Evolutionary conservation across 345 rosid genomes (phyloP).

Genomic region (Pugionium dolabratum): DNA sequence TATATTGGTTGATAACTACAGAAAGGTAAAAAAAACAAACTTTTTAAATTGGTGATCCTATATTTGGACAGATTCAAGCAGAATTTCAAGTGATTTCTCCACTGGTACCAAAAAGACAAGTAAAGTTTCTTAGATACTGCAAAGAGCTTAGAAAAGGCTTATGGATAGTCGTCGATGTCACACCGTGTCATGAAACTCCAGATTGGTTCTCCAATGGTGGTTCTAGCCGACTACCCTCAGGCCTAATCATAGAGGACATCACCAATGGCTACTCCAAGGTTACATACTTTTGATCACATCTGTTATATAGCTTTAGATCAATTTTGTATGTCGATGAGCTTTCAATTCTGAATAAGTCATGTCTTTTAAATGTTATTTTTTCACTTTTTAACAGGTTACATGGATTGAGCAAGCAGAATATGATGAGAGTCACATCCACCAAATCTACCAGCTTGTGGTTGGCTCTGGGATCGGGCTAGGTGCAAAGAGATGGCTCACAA

Average conservation of each 20-base stretch:
- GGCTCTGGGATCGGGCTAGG: conserved; percentile 53
- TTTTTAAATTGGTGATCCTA: not conserved
- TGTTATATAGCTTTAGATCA: no score
- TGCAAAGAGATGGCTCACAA: conserved; percentile 59
- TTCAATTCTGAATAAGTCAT: no score
- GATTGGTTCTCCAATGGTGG: conserved; percentile 13
- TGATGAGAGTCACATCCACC: conserved; percentile 46
- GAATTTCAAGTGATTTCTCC: conserved; percentile 67
- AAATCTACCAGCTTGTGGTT: conserved; percentile 38
- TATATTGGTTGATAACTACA: conserved; percentile 7
- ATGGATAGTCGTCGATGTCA: conserved; percentile 75
- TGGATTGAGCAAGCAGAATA: conserved; percentile 68
- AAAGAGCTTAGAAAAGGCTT: conserved; percentile 51
- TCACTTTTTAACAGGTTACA: conserved; percentile 46
- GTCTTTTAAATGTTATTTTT: no score
- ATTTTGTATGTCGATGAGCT: no score
- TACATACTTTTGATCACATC: conserved; percentile 6
- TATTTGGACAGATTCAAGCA: conserved; percentile 52
- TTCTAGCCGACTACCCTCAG: conserved; percentile 70
- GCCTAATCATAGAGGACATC: conserved; percentile 61
- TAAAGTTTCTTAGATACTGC: conserved; percentile 65
- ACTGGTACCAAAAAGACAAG: conserved; percentile 53
- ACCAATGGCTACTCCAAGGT: conserved; percentile 60
- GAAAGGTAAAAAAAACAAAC: not conserved
- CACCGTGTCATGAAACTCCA: conserved; percentile 41